These are phyloP conservation scores for Strigomonas culicis DNA, from an alignment of 208 protist genomes.

Conservation along the genomic window DNA sequence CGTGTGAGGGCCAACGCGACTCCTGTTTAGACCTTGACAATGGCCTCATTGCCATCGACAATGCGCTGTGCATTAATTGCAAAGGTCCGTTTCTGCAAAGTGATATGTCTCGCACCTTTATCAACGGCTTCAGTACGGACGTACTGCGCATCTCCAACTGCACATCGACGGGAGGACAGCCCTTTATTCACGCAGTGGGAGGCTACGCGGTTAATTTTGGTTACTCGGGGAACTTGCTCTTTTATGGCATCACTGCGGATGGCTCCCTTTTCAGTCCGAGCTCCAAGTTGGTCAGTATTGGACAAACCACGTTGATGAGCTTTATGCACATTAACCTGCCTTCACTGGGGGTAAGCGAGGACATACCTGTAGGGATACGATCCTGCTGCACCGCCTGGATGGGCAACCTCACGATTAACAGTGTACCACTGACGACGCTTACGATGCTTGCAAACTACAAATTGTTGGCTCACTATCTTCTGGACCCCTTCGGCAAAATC, in stretches of 20 bases:
- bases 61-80: not conserved
- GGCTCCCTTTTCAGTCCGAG: too few relatives aligned
- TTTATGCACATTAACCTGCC: not conserved
- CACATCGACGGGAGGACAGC: not conserved
- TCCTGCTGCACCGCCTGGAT: not conserved
- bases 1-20: not conserved
- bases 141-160: not conserved
- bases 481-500: not conserved
- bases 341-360: not conserved
- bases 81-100: not conserved
- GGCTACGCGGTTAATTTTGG: not conserved
- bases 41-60: not conserved
- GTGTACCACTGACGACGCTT: not conserved
- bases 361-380: not conserved
- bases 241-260: not conserved
- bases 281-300: too few relatives aligned
- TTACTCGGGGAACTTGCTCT: not conserved
- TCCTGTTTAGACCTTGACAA: not conserved
- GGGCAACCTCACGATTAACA: conserved; percentile 6
- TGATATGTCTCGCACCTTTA: not conserved
- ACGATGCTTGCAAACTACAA: not conserved
- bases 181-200: not conserved
- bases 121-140: not conserved
- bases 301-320: too few relatives aligned
- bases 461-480: not conserved